These are phyloP conservation scores for Phragmites australis DNA, from an alignment of 176 grass and related monocot species.

Conservation along the genomic window DNA sequence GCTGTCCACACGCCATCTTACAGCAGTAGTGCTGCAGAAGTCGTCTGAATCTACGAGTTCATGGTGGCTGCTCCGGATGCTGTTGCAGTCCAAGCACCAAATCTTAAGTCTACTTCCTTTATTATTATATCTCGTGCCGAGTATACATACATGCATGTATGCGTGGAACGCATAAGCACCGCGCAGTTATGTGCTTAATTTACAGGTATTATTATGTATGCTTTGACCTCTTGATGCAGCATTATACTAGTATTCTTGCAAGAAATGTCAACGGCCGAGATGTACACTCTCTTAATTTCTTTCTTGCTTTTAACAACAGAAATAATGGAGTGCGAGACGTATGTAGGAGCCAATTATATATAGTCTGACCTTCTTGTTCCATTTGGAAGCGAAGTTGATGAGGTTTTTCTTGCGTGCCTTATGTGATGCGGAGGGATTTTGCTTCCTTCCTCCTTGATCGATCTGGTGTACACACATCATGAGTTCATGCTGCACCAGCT, in stretches of 20 bases:
- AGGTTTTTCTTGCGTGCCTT: too few species aligned
- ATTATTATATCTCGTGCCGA: neutral
- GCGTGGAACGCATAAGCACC: neutral
- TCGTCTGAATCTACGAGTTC: constrained; percentile 3
- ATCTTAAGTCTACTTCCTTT: neutral
- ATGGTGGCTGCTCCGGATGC: neutral
- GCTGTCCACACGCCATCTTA: constrained; percentile 11
- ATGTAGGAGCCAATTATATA: neutral
- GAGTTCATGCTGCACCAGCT: neutral
- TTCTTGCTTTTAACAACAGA: neutral
- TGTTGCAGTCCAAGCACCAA: constrained; percentile 19
- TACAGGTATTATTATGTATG: neutral
- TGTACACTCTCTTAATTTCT: neutral
- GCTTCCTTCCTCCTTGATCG: too few species aligned
- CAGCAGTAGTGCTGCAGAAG: constrained; percentile 1
- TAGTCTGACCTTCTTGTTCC: too few species aligned
- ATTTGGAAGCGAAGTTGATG: too few species aligned
- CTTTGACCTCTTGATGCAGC: constrained; percentile 16
- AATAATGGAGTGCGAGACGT: neutral
- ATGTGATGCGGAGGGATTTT: too few species aligned
- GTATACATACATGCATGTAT: neutral
- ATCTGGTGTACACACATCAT: too few species aligned
- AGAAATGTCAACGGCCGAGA: constrained; percentile 31
- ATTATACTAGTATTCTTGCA: neutral
- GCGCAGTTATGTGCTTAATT: neutral